Evolutionary conservation across 805 yeast genomes (phyloP).

Genomic region (Brettanomyces custersianus): DNA sequence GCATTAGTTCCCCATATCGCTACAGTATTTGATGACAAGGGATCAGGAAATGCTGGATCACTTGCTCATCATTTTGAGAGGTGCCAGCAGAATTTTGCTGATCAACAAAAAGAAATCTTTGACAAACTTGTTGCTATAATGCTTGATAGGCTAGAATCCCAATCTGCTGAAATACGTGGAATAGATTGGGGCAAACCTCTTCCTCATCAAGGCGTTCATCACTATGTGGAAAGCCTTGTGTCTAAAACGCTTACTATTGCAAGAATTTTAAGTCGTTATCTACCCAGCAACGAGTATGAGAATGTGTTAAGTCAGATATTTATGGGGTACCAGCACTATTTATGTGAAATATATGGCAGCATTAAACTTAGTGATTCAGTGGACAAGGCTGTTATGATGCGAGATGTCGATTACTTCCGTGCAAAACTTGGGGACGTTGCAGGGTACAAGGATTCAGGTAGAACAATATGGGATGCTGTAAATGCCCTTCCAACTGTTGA

Average conservation of each 20-base stretch:
- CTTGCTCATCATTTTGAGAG: conserved; percentile 29
- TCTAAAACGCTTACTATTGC: conserved; percentile 60
- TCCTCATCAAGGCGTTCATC: conserved; percentile 39
- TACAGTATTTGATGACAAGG: conserved; percentile 20
- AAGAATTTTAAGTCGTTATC: conserved; percentile 47
- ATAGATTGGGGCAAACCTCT: conserved; percentile 44
- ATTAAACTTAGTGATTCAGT: conserved; percentile 39
- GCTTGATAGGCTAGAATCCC: conserved; percentile 51
- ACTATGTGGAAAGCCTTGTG: conserved; percentile 56
- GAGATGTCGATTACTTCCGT: conserved; percentile 55
- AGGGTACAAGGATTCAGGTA: conserved; percentile 56
- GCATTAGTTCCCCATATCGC: conserved; percentile 28
- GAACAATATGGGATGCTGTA: conserved; percentile 52
- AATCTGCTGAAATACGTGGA: conserved; percentile 36
- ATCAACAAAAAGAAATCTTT: conserved; percentile 56
- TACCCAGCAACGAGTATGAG: conserved; percentile 41
- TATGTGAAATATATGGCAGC: conserved; percentile 44
- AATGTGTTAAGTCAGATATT: conserved; percentile 40
- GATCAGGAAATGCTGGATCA: conserved; percentile 22
- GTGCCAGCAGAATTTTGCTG: conserved; percentile 34
- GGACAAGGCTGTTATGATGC: conserved; percentile 45
- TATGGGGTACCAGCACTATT: conserved; percentile 46
- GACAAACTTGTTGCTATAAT: conserved; percentile 60
- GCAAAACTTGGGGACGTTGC: conserved; percentile 50
- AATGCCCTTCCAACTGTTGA: conserved; percentile 43